Percentiles rank a stretch among this genome's conserved stretches.
Conservation (phyloP, 2,329 filamentous ascomycete genomes). For the Gnomoniopsis smithogilvyi region DNA sequence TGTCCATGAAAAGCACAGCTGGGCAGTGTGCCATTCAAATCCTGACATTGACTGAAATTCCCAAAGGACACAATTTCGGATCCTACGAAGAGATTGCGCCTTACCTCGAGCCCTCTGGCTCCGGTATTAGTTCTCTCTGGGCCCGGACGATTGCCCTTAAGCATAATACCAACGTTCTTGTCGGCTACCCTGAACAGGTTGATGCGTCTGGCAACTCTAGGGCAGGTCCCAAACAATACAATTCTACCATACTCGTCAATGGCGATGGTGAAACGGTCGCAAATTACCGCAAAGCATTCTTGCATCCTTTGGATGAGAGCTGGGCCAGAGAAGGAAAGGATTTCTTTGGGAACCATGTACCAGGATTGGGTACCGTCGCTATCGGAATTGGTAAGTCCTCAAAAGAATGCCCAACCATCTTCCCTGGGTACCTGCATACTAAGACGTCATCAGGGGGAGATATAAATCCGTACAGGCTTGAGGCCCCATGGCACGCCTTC, state of each 20-base stretch:
- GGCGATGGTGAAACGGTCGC: conserved; percentile 55
- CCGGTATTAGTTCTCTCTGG: conserved; percentile 70
- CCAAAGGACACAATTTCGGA: conserved; percentile 71
- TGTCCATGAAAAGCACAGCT: neutral
- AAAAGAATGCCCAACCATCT: neutral
- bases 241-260: conserved; percentile 51
- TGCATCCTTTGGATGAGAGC: conserved; percentile 58
- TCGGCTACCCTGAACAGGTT: conserved; percentile 72
- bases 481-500: conserved; percentile 45
- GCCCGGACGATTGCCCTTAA: conserved; percentile 63
- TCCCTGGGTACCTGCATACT: neutral
- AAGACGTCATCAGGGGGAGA: conserved; percentile 39
- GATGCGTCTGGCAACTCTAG: conserved; percentile 50
- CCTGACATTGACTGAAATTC: neutral
- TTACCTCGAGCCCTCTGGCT: conserved; percentile 63
- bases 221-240: conserved; percentile 50
- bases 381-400: conserved; percentile 56
- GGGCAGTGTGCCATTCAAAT: neutral
- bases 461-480: conserved; percentile 58
- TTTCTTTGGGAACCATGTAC: conserved; percentile 26
- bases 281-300: conserved; percentile 58
- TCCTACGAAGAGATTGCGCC: conserved; percentile 65
- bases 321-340: conserved; percentile 52
- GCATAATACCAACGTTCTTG: conserved; percentile 63
- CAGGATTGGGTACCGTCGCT: conserved; percentile 46